Base-by-base conservation (phyloP, 2,329 filamentous ascomycete species). In the Sarocladiaceae sp. region DNA sequence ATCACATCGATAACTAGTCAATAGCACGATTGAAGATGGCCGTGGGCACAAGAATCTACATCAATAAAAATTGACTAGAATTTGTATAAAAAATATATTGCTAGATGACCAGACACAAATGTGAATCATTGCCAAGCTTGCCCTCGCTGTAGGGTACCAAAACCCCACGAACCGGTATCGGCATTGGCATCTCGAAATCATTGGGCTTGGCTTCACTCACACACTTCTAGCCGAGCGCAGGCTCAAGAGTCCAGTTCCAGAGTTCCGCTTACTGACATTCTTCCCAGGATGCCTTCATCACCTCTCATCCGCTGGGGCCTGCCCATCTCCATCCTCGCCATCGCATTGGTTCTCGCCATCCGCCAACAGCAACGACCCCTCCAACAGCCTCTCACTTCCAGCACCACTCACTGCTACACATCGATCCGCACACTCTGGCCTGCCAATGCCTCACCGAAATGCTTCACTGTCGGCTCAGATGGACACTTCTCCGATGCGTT, bases 401-500 rank as follows among this genome's bases (percentile, higher is more conserved):
- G 55, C 10, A 52, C 53, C 1, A 70, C 64, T 2, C 64, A 69
- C 57, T 76, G 73, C 66, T 76, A 76, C 57, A 62, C 63, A 3
- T 58, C 63, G 37, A 54, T 76, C 23, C 60, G 65, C 35, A 73
- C 73, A 0, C 66, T 71, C 18, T 64, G 71, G 22, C 55, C 63
- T 2, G 58, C 62, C 1, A 56, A 67, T 7, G 67, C 73, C 0
- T 56, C 64, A 2, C 73, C 74, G 2, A 69, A 74, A 47, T 86
- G 83, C 66, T 85, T 86, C 62, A 75, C 74, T 4, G 75, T 84
- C 2, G 62, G 62, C 1, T 33, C 44, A 10, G 65, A 75, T 36
- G 82, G 81, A 0, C 64, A 68, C 12, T 83, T 86, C 57, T 67
- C 67, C 0, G 66, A 70, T 4, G 73, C 84, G 0, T 75, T 36